Conservation (phyloP, 2,329 filamentous ascomycete genomes). For the Knufia petricola region DNA sequence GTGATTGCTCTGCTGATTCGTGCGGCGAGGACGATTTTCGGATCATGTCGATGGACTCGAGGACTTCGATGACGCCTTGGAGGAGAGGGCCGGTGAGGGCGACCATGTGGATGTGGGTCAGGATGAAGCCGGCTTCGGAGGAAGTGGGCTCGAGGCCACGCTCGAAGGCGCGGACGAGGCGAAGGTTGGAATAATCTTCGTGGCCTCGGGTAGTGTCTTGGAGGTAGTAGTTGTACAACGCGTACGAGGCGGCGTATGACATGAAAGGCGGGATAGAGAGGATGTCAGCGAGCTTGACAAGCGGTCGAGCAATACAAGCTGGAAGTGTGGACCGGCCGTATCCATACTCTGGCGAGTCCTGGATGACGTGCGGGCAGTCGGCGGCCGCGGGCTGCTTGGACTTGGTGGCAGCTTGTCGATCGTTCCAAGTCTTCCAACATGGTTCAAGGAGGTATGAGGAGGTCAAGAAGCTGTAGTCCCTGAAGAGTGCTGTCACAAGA, state of each 20-base stretch:
- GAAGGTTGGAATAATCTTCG: constrained; percentile 51
- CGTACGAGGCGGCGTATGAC: constrained; percentile 63
- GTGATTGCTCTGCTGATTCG: constrained; percentile 22
- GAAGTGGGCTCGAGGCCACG: constrained; percentile 75
- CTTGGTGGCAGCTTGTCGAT: constrained; percentile 45
- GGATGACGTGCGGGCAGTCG: background rate
- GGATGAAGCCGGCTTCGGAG: constrained; percentile 90
- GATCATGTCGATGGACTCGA: constrained; percentile 44
- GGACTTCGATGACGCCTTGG: constrained; percentile 57
- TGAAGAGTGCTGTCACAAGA: constrained; percentile 74
- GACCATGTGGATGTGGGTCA: constrained; percentile 94
- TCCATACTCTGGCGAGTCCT: constrained; percentile 48
- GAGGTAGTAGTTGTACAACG: constrained; percentile 55
- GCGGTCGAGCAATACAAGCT: constrained; percentile 64
- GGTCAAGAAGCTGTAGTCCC: constrained; percentile 85
- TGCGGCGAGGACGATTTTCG: background rate
- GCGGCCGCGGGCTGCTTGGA: background rate
- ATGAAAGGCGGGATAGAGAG: constrained; percentile 82
- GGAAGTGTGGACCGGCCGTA: constrained; percentile 66
- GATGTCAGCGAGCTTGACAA: constrained; percentile 63
- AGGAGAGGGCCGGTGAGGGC: constrained; percentile 72
- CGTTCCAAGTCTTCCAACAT: constrained; percentile 64
- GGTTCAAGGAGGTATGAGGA: constrained; percentile 87
- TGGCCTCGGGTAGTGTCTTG: constrained; percentile 40
- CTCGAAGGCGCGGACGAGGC: constrained; percentile 85